These are phyloP conservation scores for Prunus yedoensis DNA, from an alignment of 331 rosid genomes.

Conservation along the genomic window DNA sequence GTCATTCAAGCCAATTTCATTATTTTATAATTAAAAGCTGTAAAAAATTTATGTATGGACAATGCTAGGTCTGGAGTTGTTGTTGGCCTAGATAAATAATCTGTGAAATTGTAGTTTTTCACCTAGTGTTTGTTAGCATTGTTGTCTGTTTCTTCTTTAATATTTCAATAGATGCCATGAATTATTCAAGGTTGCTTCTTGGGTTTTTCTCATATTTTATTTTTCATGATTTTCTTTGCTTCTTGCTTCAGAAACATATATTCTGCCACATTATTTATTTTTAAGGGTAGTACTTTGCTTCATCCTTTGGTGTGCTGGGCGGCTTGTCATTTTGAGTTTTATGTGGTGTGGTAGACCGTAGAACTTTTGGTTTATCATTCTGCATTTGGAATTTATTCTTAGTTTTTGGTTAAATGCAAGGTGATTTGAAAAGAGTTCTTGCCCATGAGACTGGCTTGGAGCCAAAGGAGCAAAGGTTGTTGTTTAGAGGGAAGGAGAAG, in stretches of 20 bases:
- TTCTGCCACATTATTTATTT: background rate
- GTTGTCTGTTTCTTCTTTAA: background rate
- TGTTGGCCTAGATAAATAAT: background rate
- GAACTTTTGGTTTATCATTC: background rate
- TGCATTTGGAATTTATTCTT: slow-evolving; percentile 26
- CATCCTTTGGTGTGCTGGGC: slow-evolving; percentile 12
- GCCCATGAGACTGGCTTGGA: slow-evolving; percentile 50
- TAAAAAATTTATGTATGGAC: background rate
- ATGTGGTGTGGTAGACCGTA: slow-evolving; percentile 5
- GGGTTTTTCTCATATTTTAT: background rate
- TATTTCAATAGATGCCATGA: background rate
- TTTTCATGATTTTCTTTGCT: background rate
- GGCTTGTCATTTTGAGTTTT: slow-evolving; percentile 5
- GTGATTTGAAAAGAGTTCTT: slow-evolving; percentile 58
- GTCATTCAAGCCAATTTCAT: slow-evolving; percentile 9
- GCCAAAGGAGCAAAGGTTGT: slow-evolving; percentile 63
- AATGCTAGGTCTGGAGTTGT: background rate
- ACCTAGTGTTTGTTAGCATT: background rate
- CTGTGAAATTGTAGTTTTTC: background rate
- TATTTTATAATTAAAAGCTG: background rate
- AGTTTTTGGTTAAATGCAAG: slow-evolving; percentile 36
- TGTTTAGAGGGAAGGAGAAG: slow-evolving; percentile 72
- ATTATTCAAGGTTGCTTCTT: background rate
- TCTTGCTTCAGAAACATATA: background rate
- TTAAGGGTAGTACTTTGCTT: background rate